Base-by-base conservation (phyloP, 352 stramenopile species). In the Thalassiosira ordinaria region DNA sequence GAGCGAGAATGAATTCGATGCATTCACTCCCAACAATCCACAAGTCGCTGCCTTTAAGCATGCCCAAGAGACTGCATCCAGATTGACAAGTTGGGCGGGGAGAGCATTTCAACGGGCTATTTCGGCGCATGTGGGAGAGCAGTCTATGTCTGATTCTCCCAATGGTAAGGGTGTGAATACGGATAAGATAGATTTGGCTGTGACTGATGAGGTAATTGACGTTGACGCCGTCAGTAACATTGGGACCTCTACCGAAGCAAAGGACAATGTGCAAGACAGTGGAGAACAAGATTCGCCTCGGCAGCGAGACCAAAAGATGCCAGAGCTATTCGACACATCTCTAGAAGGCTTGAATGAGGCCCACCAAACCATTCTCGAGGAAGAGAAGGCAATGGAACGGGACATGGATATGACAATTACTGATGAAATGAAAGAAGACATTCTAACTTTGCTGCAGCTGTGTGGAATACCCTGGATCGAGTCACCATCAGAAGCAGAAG, bases 391-490 rank as follows among this genome's bases (percentile, higher is more conserved):
- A 46, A 82, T 74, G 49, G 71, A 96, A 73, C 91, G 96, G 7
- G 96, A 99, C 62, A 93, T 94, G n/a, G 96, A 97, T 53, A 53
- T 5, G 66, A 95, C 93, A 11, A 93, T 99, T 24, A 98, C 95
- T 16, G 96, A 99, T 49, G 97, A 99, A 76, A 99, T 99, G 97
- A 95, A 97, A 44, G 89, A 96, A 46, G 97, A 99, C 59, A 95
- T 99, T 2, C 98, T 99, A 89, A 88, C 96, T 4, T 84, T 99
- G 11, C 79, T 99, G 16, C 66, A 86, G 29, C 83, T 99, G 1
- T 99, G 99, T 91, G 97, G 97, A 1, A 95, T 99, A 16, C 98
- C 98, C 0, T 99, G 97, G 82, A 82, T 99, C n/a, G 96, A 99
- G 29, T 97, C 97, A n/a, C 97, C 98, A 0, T 98, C 98, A 88